Conservation (phyloP, 140 eudicot species). For the Anethum foeniculum region DNA sequence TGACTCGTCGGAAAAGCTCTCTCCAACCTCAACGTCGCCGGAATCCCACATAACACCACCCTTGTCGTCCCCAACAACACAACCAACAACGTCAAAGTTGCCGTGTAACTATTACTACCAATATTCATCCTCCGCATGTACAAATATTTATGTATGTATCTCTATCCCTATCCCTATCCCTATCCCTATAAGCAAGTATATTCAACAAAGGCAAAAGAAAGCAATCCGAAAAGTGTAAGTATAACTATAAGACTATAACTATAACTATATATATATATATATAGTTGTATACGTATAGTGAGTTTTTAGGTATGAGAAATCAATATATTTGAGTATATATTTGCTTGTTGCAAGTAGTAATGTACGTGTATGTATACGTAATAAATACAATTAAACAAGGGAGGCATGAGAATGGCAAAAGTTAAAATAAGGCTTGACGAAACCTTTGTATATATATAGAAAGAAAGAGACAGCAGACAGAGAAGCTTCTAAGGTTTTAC, state of each 20-base stretch:
- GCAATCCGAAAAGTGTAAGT: neutral
- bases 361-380: neutral
- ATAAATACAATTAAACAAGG: neutral
- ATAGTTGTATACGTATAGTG: neutral
- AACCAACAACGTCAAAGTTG: constrained; percentile 16
- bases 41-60: constrained; percentile 33
- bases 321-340: neutral
- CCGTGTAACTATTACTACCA: constrained; percentile 14
- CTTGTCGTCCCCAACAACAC: constrained; percentile 23
- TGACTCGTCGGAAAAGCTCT: constrained; percentile 56
- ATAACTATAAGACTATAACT: neutral
- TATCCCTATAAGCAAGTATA: neutral
- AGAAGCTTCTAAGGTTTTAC: neutral
- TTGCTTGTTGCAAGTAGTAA: neutral
- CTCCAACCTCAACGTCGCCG: constrained; percentile 42
- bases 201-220: neutral
- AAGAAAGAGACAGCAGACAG: neutral
- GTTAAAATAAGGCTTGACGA: neutral
- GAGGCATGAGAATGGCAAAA: neutral
- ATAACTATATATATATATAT: neutral
- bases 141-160: neutral
- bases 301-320: neutral
- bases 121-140: constrained; percentile 3
- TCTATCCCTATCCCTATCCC: neutral
- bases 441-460: neutral